Conservation (phyloP, 2,329 filamentous ascomycete species). For the Aureobasidium subglaciale region DNA sequence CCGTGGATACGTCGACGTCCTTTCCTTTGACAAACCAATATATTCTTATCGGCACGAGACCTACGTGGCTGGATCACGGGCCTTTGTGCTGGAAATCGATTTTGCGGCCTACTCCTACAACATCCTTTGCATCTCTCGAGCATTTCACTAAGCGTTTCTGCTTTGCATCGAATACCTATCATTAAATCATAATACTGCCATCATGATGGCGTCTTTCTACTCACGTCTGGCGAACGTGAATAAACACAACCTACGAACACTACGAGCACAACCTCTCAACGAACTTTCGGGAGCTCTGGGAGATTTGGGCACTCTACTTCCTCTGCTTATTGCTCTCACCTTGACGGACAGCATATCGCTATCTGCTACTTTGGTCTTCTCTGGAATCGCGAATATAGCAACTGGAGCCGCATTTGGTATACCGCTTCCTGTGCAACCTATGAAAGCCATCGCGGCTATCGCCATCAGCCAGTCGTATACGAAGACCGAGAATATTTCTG, state of each 20-base stretch:
- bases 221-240: constrained; percentile 23
- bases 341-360: constrained; percentile 72
- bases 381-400: constrained; percentile 76
- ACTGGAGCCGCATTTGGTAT: constrained; percentile 81
- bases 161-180: background rate
- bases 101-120: background rate
- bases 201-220: constrained; percentile 13
- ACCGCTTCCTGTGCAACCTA: constrained; percentile 82
- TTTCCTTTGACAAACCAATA: constrained; percentile 5
- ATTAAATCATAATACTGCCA: background rate
- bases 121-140: background rate
- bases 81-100: background rate
- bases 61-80: constrained; percentile 9
- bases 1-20: constrained; percentile 1
- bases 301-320: constrained; percentile 82
- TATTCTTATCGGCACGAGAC: background rate
- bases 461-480: constrained; percentile 66
- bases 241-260: constrained; percentile 48
- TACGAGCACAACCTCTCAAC: constrained; percentile 51
- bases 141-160: background rate
- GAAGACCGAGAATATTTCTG: constrained; percentile 66
- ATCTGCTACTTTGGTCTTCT: constrained; percentile 78
- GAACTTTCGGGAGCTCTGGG: constrained; percentile 87
- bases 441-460: constrained; percentile 84
- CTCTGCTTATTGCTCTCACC: constrained; percentile 80